Percentiles rank a stretch among this genome's conserved stretches.
Evolutionary conservation across 1,284 basidiomycete genomes (phyloP).

Genomic region (Dichomitus squalens): DNA sequence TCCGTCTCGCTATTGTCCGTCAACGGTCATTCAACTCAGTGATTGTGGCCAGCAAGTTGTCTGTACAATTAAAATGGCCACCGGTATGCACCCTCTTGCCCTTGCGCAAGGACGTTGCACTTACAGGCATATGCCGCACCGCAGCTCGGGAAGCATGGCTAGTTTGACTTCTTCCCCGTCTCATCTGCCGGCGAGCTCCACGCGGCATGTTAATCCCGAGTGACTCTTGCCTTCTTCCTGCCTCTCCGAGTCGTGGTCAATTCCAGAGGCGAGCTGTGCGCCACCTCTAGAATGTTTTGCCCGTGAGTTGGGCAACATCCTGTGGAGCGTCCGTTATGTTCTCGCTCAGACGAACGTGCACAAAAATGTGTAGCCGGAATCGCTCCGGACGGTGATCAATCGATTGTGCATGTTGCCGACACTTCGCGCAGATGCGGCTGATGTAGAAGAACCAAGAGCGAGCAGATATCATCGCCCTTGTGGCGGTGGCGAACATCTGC

Average conservation of each 20-base stretch:
- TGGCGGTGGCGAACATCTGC: no score
- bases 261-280: neutral
- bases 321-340: no score
- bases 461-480: no score
- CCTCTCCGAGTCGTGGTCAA: neutral
- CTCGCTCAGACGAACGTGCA: no score
- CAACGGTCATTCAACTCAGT: no score
- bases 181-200: neutral
- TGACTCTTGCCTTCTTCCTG: neutral
- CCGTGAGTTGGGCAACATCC: neutral
- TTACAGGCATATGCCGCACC: neutral
- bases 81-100: no score
- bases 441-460: no score
- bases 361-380: no score
- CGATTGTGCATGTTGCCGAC: no score
- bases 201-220: conserved; percentile 11
- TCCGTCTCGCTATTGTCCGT: neutral
- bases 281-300: neutral
- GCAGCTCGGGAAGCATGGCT: no score
- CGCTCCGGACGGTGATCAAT: no score
- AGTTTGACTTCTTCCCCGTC: neutral
- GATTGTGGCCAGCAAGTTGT: neutral
- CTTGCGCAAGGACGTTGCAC: neutral
- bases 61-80: neutral
- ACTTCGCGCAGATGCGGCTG: no score